Conservation (phyloP, 768 basidiomycete genomes). For the Kwoniella sp. region DNA sequence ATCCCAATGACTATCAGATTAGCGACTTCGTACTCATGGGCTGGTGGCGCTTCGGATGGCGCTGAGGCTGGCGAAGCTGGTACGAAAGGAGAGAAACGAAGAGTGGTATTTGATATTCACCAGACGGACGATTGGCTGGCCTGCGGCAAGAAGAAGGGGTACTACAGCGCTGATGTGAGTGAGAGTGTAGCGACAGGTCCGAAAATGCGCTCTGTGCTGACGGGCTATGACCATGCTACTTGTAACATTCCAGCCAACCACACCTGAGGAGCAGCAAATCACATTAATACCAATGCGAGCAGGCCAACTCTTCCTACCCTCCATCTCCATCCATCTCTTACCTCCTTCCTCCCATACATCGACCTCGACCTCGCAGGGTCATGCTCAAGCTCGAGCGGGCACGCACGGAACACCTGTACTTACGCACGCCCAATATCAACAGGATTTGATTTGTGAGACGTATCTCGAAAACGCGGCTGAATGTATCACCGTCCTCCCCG, state of each 20-base stretch:
- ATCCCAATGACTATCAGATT: conserved; percentile 70
- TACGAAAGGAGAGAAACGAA: conserved; percentile 3
- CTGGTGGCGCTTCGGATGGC: conserved; percentile 53
- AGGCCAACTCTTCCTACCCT: conserved; percentile 76
- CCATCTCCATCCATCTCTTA: conserved; percentile 66
- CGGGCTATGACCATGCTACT: background rate
- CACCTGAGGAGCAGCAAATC: conserved; percentile 68
- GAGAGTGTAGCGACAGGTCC: background rate
- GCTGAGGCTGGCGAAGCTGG: background rate
- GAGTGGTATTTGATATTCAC: conserved; percentile 72
- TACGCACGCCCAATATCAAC: conserved; percentile 61
- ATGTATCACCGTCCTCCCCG: conserved; percentile 75
- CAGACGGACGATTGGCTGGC: conserved; percentile 84
- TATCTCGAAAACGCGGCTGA: conserved; percentile 84
- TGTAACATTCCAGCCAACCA: conserved; percentile 6
- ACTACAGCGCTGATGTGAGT: conserved; percentile 72
- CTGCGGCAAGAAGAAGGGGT: conserved; percentile 82
- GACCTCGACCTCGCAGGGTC: conserved; percentile 57
- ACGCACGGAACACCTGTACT: background rate
- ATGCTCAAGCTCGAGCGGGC: background rate
- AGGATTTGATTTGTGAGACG: conserved; percentile 61
- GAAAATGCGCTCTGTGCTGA: background rate
- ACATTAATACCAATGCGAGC: conserved; percentile 84
- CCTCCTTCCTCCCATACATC: conserved; percentile 38
- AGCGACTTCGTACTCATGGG: conserved; percentile 76